Base-by-base conservation (phyloP, 2,329 filamentous ascomycete species). In the Penicillium sp. region DNA sequence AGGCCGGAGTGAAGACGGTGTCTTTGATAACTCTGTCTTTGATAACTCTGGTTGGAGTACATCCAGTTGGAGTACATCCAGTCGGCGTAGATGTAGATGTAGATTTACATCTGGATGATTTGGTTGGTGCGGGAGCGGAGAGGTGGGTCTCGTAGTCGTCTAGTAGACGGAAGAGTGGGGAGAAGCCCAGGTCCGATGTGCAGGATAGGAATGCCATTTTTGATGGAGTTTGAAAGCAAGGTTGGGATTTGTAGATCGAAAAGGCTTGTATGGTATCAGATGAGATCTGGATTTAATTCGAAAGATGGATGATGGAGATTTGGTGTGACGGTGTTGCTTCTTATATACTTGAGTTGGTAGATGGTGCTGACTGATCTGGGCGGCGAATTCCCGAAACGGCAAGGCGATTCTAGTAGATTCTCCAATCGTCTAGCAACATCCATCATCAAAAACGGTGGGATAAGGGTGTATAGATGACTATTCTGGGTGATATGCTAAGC, bases 101-200 rank as follows among this genome's bases (percentile, higher is more conserved):
- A 6, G 53, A 33, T 55, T 42, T 42, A 45, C 53, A 28, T 42
- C 26, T 47, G 56, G 37, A 54, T 68, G 42, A 33, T 57, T 55
- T 56, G 44, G 35, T n/a, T 40, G 55, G 57, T 38, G 56, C 65
- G 45, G 70, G 64, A 50, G 67, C 59, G 53, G 73, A 61, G 45
- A 73, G 73, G 70, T 76, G 73, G 70, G 68, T 58, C 65, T 78
- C 72, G 58, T 78, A 79, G 69, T 79, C 76, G 51, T 81, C 78
- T 54, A 81, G 71, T 26, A 81, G 72, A 49, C 73, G 77, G 71
- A 82, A 79, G 59, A 82, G 72, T 13, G 79, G 78, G 49, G 72
- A 63, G 61, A 81, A 74, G 59, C 80, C 76, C 13, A 81, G 74
- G 59, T 80, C 76, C 13, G 71, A 65, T 58, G 77, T 70, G 63